Base-by-base conservation (phyloP, 805 yeast species). In the Kodamaea laetipori region DNA sequence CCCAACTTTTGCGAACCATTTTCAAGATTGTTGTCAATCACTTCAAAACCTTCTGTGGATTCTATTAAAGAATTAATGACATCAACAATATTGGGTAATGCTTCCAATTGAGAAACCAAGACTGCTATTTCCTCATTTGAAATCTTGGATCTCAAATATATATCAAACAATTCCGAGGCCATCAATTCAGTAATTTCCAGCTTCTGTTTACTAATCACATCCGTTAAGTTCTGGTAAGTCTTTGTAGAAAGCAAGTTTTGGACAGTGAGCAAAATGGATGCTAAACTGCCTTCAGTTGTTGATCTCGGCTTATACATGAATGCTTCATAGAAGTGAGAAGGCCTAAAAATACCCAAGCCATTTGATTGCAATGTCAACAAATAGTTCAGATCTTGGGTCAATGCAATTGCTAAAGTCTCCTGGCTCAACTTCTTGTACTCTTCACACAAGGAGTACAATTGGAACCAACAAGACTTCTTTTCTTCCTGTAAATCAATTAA, bases 401-500 rank as follows among this genome's bases (percentile, higher is more conserved):
- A 26, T 4, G 34, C 35, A 6, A 47, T 28, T 2, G 81, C 66
- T 28, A 87, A 68, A 0, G 84, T 73, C 54, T 86, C 94, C 45
- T 75, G 73, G 13, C 80, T 70, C 37, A 74, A 73, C 46, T 77
- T 83, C 46, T 75, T 76, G 41, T 86, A 70, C 54, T 90, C 96
- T 44, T 76, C 78, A 57, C 95, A 83, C 18, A 90, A 68, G 2
- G 86, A 73, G 45, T 81, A 84, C 45, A 90, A 76, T 47, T 83
- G 80, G 25, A 76, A 68, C 86, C 95, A 82, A 52, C 82, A 82
- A 23, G 73, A 73, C 37, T 68, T 68, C n/a, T 11, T n/a, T 24
- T 34, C 38, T 17, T 42, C 26, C 15, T 40, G 37, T 16, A 25
- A 27, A 8, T 45, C 45, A 6, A 59, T 47, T 4, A 66, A 58